A percentile compares a stretch with the other conserved stretches of the same genome.
phyloP scores from a whole-genome alignment of 2,329 filamentous ascomycete genomes.

The Colletotrichum sp. region DNA sequence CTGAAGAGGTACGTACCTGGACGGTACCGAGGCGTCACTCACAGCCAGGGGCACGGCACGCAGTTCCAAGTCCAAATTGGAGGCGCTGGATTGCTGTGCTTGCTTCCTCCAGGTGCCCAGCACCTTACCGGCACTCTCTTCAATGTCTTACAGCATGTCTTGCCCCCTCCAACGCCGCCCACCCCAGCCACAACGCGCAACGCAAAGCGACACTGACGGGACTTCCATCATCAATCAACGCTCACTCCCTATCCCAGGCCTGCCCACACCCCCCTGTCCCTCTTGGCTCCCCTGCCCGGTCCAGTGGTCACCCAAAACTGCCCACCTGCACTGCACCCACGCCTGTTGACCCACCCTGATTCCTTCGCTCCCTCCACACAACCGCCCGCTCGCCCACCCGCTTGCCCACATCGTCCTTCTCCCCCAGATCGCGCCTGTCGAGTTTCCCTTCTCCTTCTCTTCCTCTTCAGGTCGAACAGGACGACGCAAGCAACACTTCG shows the following conservation, averaged over 20 bases:
- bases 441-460: slow-evolving; percentile 6
- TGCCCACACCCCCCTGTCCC: slow-evolving; percentile 6
- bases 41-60: background rate
- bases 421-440: slow-evolving; percentile 18
- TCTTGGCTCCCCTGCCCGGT: slow-evolving; percentile 4
- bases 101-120: background rate
- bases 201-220: background rate
- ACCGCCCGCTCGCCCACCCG: slow-evolving; percentile 4
- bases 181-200: slow-evolving; percentile 4
- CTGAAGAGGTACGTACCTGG: background rate
- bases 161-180: background rate
- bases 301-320: background rate
- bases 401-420: slow-evolving; percentile 17
- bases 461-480: slow-evolving; percentile 8
- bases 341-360: background rate
- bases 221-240: background rate
- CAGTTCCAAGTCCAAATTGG: background rate
- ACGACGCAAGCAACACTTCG: slow-evolving; percentile 2
- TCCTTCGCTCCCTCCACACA: slow-evolving; percentile 14
- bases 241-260: background rate
- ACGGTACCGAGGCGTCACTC: too few species aligned
- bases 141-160: background rate
- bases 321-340: slow-evolving; percentile 10
- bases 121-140: background rate
- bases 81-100: background rate